Base-by-base conservation (phyloP, 345 rosid genomes). In the Lepidium didymum region DNA sequence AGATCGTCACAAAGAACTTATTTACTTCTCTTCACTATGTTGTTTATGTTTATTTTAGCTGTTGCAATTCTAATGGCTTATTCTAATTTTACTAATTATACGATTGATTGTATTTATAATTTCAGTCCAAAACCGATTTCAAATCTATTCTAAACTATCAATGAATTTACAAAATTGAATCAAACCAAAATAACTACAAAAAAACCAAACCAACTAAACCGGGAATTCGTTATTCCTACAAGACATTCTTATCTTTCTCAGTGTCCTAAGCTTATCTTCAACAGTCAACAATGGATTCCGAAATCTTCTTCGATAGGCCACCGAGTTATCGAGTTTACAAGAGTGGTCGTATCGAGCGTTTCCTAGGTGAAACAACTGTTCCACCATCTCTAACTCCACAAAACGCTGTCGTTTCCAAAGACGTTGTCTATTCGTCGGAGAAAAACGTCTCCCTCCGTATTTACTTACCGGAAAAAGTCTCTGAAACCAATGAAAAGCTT, bases 61-160 rank as follows among this genome's bases (percentile, higher is more conserved):
- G 92, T 89, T 19, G 87, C 72, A 0, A 62, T 86, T 75, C 86
- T 89, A 15, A 86, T 83, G 86, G 90, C 88, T 35, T 89, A 92
- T 3, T 27, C n/a, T n/a, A n/a, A 27, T 4, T 27, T 27, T 27
- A 27, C 31, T 27, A 19, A 19, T 19, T 19, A 1, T 19, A 19
- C 2, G 21, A 19, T 19, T 19, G 31, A 27, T 27, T 27, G 5
- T 27, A 27, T 4, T 27, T 27, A 27, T 27, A 27, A 27, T 27
- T 27, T 19, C 21, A 19, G 2, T 19, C 21, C 21, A 19, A 19
- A 19, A 19, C 21, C 21, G 21, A 19, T 19, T 19, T 19, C 21
- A 19, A 19, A 19, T 19, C 21, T 19, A 19, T 19, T 19, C 21
- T 19, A 19, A 19, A 29, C 7, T 1, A 29, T 23, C 27, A 23